Base-by-base conservation (phyloP, 1,284 basidiomycete species). In the Microbotryomycetes sp. region DNA sequence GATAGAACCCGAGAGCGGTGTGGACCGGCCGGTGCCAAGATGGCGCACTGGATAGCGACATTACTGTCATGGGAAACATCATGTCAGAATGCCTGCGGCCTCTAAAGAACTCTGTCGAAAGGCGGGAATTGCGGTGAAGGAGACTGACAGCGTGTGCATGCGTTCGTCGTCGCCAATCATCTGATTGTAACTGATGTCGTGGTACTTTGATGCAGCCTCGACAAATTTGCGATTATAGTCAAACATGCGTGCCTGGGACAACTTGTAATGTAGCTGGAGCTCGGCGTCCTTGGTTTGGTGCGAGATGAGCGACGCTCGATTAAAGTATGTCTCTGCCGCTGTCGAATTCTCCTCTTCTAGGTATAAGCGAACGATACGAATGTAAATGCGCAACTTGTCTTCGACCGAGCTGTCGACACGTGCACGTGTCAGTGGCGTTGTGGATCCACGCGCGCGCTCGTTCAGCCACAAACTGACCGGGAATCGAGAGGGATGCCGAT, bases 11-110 rank as follows among this genome's bases (percentile, higher is more conserved):
- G 85, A 21, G 91, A 91, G 45, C 96, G 87, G 73, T 91, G 91
- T 3, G 94, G 93, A 0, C 96, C 96, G 24, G 96, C 92, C 1
- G 94, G 93, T 1, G 93, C 92, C n/a, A 98, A 83, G 59, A 99
- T 91, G 5, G 91, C 91, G 71, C 92, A 94, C 0, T 90, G 93
- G 21, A 97, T 91, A 9, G 96, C 91, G 41, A 91, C 88, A 53
- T 85, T 81, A 23, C 91, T 94, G 72, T 4, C 3, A 28, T 5
- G 5, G 41, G 23, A 6, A 3, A 29, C 6, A 26, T 2, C 24
- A 47, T 7, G 15, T 26, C 21, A 60, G 45, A 9, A 18, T 41
- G 35, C 18, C 45, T 54, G 53, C 21, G 35, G 13, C n/a, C 52
- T 50, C 18, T 53, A 45, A 15, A 2, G n/a, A 54, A 30, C 21